Base-by-base conservation (phyloP, 495 filamentous ascomycete genomes). In the Endocarpon pusillum region DNA sequence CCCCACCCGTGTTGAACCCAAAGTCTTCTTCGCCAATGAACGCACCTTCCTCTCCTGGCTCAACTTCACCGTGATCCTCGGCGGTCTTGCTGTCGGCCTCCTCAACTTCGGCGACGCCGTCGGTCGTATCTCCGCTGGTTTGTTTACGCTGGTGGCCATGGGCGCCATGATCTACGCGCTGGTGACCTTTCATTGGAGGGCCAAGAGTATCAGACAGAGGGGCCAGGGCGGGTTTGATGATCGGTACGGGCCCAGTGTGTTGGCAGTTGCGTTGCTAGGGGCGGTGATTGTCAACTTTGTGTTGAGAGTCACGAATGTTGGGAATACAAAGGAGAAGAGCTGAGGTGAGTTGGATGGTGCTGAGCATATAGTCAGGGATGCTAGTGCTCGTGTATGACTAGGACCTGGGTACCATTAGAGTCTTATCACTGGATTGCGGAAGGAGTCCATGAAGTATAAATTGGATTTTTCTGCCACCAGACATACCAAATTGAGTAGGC, bases 1-100 rank as follows among this genome's bases (percentile, higher is more conserved):
- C 41, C 89, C 89, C 35, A 93, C 85, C 26, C 85, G 89, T 41
- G 86, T 99, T 56, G 89, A 99, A 54, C 89, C 89, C 24, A 99
- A 99, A 58, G 89, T 97, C 61, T 99, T 96, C 74, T 99, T 99
- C 67, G 89, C 89, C 55, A 96, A 96, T 64, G 89, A 99, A 64
- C 85, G 89, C 34, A 99, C 89, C 25, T 99, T 96, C 49, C 75
- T 99, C 47, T 89, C 81, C 50, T 99, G 91, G 91, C 79, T 99
- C 45, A 96, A 96, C 66, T 96, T 96, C 69, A 89, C 81, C 50
- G 87, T 96, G 49, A 86, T 99, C 54, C 74, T 99, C 26, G 89
- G 89, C 47, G 86, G 87, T 34, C 73, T 99, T 33, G 87, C 86
- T 18, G 77, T 96, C 37, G 89, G 91, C 34, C 81, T 99, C 40